Evolutionary conservation across 441 rosid genomes (phyloP).

Genomic region (Corymbia citriodora): DNA sequence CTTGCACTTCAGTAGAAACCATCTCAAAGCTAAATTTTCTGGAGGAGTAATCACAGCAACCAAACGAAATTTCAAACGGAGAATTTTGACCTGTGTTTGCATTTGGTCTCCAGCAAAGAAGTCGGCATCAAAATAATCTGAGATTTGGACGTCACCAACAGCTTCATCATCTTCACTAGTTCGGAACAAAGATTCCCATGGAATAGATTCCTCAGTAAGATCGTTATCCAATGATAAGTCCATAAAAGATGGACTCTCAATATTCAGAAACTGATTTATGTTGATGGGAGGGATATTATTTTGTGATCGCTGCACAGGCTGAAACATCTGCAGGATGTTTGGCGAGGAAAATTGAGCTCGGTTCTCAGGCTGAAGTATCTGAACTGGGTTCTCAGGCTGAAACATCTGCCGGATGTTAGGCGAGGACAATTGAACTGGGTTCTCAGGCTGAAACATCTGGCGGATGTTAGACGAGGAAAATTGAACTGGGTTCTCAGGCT

Average conservation of each 20-base stretch:
- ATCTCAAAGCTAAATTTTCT: background rate
- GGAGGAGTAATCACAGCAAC: background rate
- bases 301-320: background rate
- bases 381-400: background rate
- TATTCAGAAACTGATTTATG: background rate
- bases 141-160: background rate
- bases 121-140: background rate
- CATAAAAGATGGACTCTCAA: background rate
- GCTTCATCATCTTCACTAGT: background rate
- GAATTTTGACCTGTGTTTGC: background rate
- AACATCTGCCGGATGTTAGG: background rate
- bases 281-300: background rate
- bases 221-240: background rate
- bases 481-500: background rate
- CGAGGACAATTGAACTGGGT: background rate
- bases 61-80: background rate
- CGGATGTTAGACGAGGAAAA: background rate
- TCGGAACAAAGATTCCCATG: background rate
- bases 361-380: background rate
- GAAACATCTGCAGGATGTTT: background rate
- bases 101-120: background rate
- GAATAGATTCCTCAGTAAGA: background rate
- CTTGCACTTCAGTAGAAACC: background rate
- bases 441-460: background rate
- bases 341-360: background rate